Conservation (phyloP, 2,329 filamentous ascomycete species). For the Venturia asperata region DNA sequence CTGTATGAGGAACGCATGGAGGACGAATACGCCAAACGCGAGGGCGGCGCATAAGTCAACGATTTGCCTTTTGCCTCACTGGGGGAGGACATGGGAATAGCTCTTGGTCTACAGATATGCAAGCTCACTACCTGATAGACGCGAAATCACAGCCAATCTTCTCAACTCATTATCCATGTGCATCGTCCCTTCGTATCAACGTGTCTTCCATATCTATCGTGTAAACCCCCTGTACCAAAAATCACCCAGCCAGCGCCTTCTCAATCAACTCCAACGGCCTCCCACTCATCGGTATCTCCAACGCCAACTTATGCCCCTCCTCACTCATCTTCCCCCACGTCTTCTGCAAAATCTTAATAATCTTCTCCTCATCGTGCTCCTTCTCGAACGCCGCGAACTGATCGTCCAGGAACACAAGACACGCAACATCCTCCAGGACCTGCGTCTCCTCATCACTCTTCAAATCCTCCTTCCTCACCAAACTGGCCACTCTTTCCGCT, state of each 20-base stretch:
- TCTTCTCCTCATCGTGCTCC: slow-evolving; percentile 68
- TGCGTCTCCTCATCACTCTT: slow-evolving; percentile 59
- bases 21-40: slow-evolving; percentile 36
- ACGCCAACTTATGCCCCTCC: slow-evolving; percentile 28
- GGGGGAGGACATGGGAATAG: background rate
- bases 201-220: background rate
- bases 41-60: slow-evolving; percentile 30
- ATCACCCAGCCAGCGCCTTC: slow-evolving; percentile 16
- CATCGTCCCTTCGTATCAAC: background rate
- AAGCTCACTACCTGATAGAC: background rate
- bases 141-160: background rate
- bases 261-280: slow-evolving; percentile 21
- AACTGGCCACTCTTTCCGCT: slow-evolving; percentile 55
- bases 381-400: slow-evolving; percentile 76
- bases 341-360: slow-evolving; percentile 45
- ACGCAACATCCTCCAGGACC: slow-evolving; percentile 76
- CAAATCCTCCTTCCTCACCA: slow-evolving; percentile 74
- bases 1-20: slow-evolving; percentile 35
- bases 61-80: background rate
- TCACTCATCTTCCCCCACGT: slow-evolving; percentile 38
- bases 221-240: background rate
- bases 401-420: slow-evolving; percentile 79
- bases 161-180: background rate
- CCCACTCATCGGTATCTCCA: slow-evolving; percentile 19
- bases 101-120: background rate